Evolutionary conservation across 306 rosid genomes (phyloP).

Genomic region (Ormosia emarginata): DNA sequence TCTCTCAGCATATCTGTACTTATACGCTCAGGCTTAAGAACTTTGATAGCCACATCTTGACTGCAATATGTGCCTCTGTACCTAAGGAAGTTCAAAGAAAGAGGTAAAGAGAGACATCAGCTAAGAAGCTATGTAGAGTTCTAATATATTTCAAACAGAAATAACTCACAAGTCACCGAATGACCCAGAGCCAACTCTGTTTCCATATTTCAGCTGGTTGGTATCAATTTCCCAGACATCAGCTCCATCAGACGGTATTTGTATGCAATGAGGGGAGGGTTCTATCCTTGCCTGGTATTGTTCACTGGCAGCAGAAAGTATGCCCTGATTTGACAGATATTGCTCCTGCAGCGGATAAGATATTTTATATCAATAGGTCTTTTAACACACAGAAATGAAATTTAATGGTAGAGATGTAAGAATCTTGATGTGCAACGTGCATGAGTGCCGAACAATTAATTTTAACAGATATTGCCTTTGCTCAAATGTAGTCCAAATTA

Average conservation of each 20-base stretch:
- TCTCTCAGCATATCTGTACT: slow-evolving; percentile 83
- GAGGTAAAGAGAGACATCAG: slow-evolving; percentile 31
- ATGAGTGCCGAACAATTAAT: slow-evolving; percentile 10
- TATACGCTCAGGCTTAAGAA: slow-evolving; percentile 83
- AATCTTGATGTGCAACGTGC: background rate
- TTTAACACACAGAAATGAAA: slow-evolving; percentile 3
- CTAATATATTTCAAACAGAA: slow-evolving; percentile 21
- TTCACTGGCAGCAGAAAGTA: slow-evolving; percentile 39
- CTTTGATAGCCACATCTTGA: slow-evolving; percentile 96
- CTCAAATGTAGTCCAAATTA: background rate
- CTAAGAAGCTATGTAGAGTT: slow-evolving; percentile 21
- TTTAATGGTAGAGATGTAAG: background rate
- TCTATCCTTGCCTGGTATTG: slow-evolving; percentile 50
- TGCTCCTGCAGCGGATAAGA: slow-evolving; percentile 49
- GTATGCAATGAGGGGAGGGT: slow-evolving; percentile 50
- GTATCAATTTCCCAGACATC: slow-evolving; percentile 99
- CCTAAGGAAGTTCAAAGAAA: slow-evolving; percentile 46
- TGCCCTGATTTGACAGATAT: slow-evolving; percentile 55
- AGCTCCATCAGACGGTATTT: slow-evolving; percentile 88
- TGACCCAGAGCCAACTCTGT: slow-evolving; percentile 96
- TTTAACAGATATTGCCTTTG: slow-evolving; percentile 3
- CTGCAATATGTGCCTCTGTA: slow-evolving; percentile 88
- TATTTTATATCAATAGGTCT: slow-evolving; percentile 11
- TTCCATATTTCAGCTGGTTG: slow-evolving; percentile 68
- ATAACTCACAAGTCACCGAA: slow-evolving; percentile 92